Evolutionary conservation across 371 early-diverging fungal species (phyloP).

Genomic region (Apophysomyces ossiformis): DNA sequence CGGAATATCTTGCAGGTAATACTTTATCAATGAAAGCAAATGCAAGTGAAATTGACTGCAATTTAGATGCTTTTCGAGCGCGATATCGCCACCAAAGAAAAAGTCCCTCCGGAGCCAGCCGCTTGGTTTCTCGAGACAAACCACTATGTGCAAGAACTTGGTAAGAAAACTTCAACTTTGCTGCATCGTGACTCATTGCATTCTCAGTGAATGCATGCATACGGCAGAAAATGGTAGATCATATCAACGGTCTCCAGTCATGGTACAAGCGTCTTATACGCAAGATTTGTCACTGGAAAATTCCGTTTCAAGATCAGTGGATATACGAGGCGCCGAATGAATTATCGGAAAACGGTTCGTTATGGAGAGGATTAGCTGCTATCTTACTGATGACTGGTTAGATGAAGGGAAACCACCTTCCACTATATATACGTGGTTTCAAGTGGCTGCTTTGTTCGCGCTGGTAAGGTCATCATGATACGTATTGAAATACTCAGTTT

Average conservation of each 20-base stretch:
- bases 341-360: conserved; percentile 20
- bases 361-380: neutral
- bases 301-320: conserved; percentile 31
- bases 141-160: conserved; percentile 27
- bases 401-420: neutral
- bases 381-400: neutral
- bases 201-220: conserved; percentile 37
- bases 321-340: conserved; percentile 36
- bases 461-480: conserved; percentile 19
- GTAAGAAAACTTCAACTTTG: conserved; percentile 8
- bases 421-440: conserved; percentile 36
- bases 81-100: conserved; percentile 25
- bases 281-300: conserved; percentile 14
- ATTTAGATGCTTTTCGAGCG: conserved; percentile 20
- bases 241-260: conserved; percentile 42
- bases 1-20: conserved; percentile 46
- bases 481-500: no score
- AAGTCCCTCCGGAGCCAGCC: conserved; percentile 10
- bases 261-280: conserved; percentile 42
- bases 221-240: conserved; percentile 32
- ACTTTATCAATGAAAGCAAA: neutral
- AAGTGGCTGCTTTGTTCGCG: conserved; percentile 41
- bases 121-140: conserved; percentile 35
- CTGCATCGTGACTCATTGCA: neutral
- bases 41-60: neutral